Base-by-base conservation (phyloP, 805 yeast species). In the Candida anglica region DNA sequence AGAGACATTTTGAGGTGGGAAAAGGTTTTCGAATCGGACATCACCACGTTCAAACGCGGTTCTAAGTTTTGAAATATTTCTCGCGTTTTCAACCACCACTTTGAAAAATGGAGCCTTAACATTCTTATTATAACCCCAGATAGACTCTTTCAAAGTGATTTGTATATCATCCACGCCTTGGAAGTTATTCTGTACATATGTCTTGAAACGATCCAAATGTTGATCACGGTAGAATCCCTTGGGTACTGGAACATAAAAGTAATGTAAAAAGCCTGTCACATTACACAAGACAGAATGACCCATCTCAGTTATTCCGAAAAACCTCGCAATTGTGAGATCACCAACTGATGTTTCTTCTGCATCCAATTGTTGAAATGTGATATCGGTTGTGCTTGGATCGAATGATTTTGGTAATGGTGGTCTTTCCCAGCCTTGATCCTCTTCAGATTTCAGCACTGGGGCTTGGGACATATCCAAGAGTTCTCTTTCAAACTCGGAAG, bases 101-200 rank as follows among this genome's bases (percentile, higher is more conserved):
- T 84, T 86, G 56, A 93, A 71, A 48, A 89, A 93, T 3, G 95
- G 88, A 3, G 81, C 67, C 48, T 81, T 80, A 8, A 72, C 66
- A 46, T 82, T 86, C 40, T 94, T 93, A 37, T 80, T 80, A 53
- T 73, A 93, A 7, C 97, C 97, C 97, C 97, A 91, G 38, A 93
- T 80, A 8, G 94, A 82, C 54, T 91, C 95, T 47, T 86, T 87
- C 50, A 71, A 57, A 4, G 58, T 67, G 10, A 89, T 66, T 39
- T 85, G 87, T 15, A 91, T 66, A 15, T 72, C 71, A 40, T 75
- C 71, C 8, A 87, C 68, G n/a, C 82, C 81, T 34, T 66, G 69
- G 38, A 73, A 81, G 38, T 48, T 64, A 43, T 45, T 58, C 42
- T 66, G 63, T 40, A 84, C 39, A 48, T 77, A 64, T 19, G 60